Percentiles rank a stretch among this genome's conserved stretches.
Evolutionary conservation across 441 rosid genomes (phyloP).

Genomic region (Populus hybrid): DNA sequence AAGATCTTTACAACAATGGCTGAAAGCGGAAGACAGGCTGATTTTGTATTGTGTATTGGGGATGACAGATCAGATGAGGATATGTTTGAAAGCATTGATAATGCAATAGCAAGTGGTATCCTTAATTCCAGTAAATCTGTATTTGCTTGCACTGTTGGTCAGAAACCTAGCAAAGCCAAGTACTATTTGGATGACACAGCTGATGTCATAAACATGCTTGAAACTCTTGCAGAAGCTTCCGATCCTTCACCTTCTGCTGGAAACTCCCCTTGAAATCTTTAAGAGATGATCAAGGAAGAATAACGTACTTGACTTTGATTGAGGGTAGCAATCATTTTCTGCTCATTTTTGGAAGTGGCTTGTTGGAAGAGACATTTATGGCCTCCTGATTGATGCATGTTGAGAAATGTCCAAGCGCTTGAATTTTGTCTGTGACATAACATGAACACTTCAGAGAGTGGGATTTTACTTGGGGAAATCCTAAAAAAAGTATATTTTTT

Average conservation of each 20-base stretch:
- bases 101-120: conserved; percentile 30
- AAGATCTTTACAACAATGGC: conserved; percentile 55
- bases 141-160: conserved; percentile 85
- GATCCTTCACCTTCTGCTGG: conserved; percentile 26
- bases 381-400: conserved; percentile 9
- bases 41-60: conserved; percentile 68
- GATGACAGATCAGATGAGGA: conserved; percentile 81
- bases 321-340: conserved; percentile 20
- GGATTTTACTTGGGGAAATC: background rate
- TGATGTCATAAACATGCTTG: conserved; percentile 58
- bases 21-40: conserved; percentile 39
- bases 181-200: conserved; percentile 81
- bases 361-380: background rate
- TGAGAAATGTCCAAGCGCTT: conserved; percentile 16
- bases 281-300: conserved; percentile 1
- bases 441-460: background rate
- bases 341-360: conserved; percentile 11
- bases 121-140: conserved; percentile 43
- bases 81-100: conserved; percentile 67
- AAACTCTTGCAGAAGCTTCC: conserved; percentile 61
- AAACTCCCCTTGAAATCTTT: conserved; percentile 29
- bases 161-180: conserved; percentile 96
- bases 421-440: conserved; percentile 7
- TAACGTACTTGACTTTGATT: conserved; percentile 11
- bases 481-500: background rate